These are phyloP conservation scores for Pichia heedii DNA, from an alignment of 805 yeast genomes.

Conservation along the genomic window DNA sequence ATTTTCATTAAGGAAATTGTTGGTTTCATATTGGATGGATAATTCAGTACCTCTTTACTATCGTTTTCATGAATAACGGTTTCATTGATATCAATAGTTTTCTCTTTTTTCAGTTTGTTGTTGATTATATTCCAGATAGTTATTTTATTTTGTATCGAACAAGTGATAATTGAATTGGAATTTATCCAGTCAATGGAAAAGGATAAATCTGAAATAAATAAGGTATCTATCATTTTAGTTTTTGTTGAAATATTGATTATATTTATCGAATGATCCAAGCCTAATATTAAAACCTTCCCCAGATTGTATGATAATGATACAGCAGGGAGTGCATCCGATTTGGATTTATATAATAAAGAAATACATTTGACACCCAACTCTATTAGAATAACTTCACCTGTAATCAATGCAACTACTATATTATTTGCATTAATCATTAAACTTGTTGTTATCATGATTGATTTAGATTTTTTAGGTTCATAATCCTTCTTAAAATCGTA, in stretches of 20 bases:
- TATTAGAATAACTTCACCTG: constrained; percentile 13
- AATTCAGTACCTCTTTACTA: background rate
- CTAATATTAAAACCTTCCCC: background rate
- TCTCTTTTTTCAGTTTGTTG: background rate
- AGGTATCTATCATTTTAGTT: background rate
- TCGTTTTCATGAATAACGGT: background rate
- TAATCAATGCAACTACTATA: constrained; percentile 17
- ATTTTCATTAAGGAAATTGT: background rate
- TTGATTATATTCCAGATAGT: constrained; percentile 3
- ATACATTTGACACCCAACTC: background rate
- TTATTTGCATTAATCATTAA: constrained; percentile 14
- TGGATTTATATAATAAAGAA: background rate
- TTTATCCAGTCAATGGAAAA: background rate
- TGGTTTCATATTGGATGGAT: background rate
- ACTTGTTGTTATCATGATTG: constrained; percentile 12
- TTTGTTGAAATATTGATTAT: background rate
- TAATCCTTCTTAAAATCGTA: background rate
- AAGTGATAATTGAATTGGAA: background rate
- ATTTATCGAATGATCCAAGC: constrained; percentile 1
- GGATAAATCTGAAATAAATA: background rate
- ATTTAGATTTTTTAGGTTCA: background rate
- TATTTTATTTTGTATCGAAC: background rate
- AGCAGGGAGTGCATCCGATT: background rate
- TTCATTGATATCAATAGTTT: background rate
- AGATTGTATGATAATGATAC: constrained; percentile 4